Evolutionary conservation across 106 monocot genomes (phyloP), one percentile per base, ranked within the genome.

Genomic region (Allium fistulosum): DNA sequence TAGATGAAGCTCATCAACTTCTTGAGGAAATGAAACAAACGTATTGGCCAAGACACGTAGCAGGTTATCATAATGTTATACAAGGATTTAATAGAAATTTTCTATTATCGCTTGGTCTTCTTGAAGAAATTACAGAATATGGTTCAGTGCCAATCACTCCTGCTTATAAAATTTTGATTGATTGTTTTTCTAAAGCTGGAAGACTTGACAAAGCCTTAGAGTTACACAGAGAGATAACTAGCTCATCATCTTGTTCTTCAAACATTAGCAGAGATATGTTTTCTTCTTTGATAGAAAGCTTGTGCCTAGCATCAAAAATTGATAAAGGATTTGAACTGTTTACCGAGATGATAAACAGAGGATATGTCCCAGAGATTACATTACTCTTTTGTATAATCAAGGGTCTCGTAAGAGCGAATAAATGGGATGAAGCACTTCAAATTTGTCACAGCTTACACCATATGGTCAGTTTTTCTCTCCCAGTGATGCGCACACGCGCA

Each of bases 1-100:
- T 99, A 66, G 92, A 99, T 69, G 78, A 99, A 62, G 97, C 97
- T 26, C 81, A 57, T 65, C 56, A 17, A 46, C 70, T 99, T 68
- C 80, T 99, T 64, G 80, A 85, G 67, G 97, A 93, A 76, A 99
- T 93, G 93, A 99, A 93, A 58, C 84, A 85, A 58, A 99, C 93
- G 17, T 83, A 87, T 59, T 99, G 92, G 92, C 87, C 97, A 13
- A 84, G 55, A 58, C 59, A 81, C 67, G 53, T 71, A 26, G 69
- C 73, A 57, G 78, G 77, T 45, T 85, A 84, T 55, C 45, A 48
- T 16, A 76, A 77, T 51, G 75, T 90, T 70, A 85, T 93, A 17
- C 80, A 83, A 78, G 99, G 99, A 78, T 99, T 87, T 66, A 93
- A 75, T 50, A 87, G 71, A 68, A 79, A 87, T n/a, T 99, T 99